Evolutionary conservation across 345 rosid genomes (phyloP).

Genomic region (Lepidium didymum): DNA sequence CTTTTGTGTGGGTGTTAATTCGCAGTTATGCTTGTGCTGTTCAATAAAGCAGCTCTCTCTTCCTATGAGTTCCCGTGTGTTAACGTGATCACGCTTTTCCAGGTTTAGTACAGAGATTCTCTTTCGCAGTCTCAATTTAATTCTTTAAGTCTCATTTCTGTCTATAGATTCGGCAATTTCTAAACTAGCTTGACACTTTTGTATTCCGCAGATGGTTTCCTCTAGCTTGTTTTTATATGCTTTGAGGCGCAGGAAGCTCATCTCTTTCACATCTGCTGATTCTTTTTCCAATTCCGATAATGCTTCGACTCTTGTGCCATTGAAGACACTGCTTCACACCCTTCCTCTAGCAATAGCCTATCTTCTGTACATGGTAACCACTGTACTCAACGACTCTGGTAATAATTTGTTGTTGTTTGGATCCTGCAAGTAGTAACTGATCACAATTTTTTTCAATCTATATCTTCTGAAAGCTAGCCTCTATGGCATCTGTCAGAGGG

Average conservation of each 20-base stretch:
- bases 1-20: background rate
- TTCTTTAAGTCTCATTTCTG: background rate
- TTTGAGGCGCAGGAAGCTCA: constrained; percentile 58
- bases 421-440: constrained; percentile 2
- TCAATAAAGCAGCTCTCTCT: constrained; percentile 99
- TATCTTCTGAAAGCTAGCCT: constrained; percentile 64
- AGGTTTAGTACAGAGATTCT: constrained; percentile 39
- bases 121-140: background rate
- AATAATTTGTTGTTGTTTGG: background rate
- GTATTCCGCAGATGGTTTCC: constrained; percentile 53
- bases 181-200: background rate
- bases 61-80: constrained; percentile 83
- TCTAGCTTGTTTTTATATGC: constrained; percentile 69
- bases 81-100: constrained; percentile 81
- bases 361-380: constrained; percentile 85
- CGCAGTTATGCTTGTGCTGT: constrained; percentile 83
- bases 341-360: constrained; percentile 72
- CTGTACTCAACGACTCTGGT: background rate
- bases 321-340: constrained; percentile 61
- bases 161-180: background rate
- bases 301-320: constrained; percentile 46
- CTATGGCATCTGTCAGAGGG: constrained; percentile 94
- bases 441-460: constrained; percentile 7
- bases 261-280: constrained; percentile 57
- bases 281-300: constrained; percentile 43